A percentile compares a stretch with the other conserved stretches of the same genome.
Evolutionary conservation across 495 filamentous ascomycete genomes (phyloP).

Genomic region (Penicillium parvum): DNA sequence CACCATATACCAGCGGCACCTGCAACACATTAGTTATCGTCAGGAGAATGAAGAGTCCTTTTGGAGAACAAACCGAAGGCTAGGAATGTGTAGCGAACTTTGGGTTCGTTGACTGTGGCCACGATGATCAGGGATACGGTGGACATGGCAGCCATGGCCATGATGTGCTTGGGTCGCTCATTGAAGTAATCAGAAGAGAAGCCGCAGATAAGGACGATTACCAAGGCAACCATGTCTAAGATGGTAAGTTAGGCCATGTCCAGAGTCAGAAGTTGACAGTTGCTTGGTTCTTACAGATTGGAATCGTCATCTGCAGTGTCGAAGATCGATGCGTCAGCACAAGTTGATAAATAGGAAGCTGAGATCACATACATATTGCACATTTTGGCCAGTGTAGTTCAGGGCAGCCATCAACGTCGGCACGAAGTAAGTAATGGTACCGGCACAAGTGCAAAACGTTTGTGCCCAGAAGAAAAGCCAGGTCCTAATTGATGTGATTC

Average conservation of each 20-base stretch:
- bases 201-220: conserved; percentile 6
- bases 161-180: conserved; percentile 7
- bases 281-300: conserved; percentile 4
- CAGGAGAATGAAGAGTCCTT: not conserved
- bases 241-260: not conserved
- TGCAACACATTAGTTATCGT: conserved; percentile 1
- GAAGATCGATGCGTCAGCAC: conserved; percentile 1
- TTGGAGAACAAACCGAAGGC: conserved; percentile 1
- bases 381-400: conserved; percentile 3
- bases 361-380: conserved; percentile 3
- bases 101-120: conserved; percentile 2
- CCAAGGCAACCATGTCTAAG: conserved; percentile 4
- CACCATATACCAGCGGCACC: conserved; percentile 7
- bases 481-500: not conserved
- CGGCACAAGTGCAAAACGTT: conserved; percentile 5
- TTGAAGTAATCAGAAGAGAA: conserved; percentile 6
- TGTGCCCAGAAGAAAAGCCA: conserved; percentile 6
- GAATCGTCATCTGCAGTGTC: conserved; percentile 6
- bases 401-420: conserved; percentile 4
- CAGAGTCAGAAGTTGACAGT: not conserved
- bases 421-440: conserved; percentile 7
- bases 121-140: conserved; percentile 5
- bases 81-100: conserved; percentile 6
- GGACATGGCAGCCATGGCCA: conserved; percentile 6
- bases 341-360: not conserved